These are phyloP conservation scores for Neofusicoccum laricinum DNA, from an alignment of 2,329 filamentous ascomycete species.

Conservation along the genomic window DNA sequence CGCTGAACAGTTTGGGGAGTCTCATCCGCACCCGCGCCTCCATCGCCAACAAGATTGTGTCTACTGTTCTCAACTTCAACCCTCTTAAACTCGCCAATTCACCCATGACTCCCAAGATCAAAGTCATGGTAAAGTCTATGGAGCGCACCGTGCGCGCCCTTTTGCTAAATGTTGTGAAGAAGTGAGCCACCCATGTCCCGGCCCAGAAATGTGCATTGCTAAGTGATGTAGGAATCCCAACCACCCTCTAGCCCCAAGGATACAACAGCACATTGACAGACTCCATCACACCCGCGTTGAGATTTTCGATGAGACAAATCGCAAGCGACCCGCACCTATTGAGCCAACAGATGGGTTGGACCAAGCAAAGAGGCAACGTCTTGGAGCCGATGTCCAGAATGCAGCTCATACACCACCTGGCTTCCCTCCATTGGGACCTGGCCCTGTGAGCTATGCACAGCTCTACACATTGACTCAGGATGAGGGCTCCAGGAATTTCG, in stretches of 20 bases:
- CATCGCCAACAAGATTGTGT: slow-evolving; percentile 81
- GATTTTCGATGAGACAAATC: slow-evolving; percentile 71
- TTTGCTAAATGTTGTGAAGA: slow-evolving; percentile 77
- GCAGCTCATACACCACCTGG: slow-evolving; percentile 46
- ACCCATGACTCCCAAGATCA: slow-evolving; percentile 73
- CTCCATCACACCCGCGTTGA: slow-evolving; percentile 76
- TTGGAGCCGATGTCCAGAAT: slow-evolving; percentile 52
- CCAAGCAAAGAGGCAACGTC: slow-evolving; percentile 74
- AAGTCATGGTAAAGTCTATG: slow-evolving; percentile 86
- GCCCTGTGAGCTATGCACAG: slow-evolving; percentile 75
- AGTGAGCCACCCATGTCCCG: slow-evolving; percentile 48
- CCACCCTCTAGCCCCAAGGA: slow-evolving; percentile 69
- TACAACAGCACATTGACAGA: slow-evolving; percentile 84
- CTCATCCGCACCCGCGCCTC: slow-evolving; percentile 78
- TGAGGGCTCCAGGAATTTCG: slow-evolving; percentile 70
- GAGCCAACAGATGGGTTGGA: slow-evolving; percentile 73
- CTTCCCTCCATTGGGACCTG: slow-evolving; percentile 69
- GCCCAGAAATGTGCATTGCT: not conserved
- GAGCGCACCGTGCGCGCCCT: slow-evolving; percentile 87
- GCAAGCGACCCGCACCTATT: slow-evolving; percentile 71
- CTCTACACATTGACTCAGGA: slow-evolving; percentile 84
- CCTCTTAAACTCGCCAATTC: slow-evolving; percentile 77
- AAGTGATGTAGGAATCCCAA: slow-evolving; percentile 65
- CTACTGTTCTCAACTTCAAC: slow-evolving; percentile 85
- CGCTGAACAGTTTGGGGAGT: slow-evolving; percentile 80